Evolutionary conservation across 2,329 filamentous ascomycete genomes (phyloP).

Genomic region (Penicillium sp.): DNA sequence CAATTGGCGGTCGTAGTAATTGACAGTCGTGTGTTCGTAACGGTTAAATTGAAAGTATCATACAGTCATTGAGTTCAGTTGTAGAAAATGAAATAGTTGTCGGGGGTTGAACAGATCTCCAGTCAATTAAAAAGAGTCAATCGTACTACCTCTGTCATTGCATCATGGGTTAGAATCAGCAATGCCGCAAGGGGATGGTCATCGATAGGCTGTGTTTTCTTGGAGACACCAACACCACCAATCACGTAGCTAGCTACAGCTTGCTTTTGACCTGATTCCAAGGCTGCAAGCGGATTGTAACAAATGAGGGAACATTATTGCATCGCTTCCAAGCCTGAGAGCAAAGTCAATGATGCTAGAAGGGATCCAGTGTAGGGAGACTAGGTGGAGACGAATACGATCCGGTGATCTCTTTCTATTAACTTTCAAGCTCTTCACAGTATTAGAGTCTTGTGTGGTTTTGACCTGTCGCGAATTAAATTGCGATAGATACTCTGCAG

Average conservation of each 20-base stretch:
- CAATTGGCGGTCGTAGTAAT: slow-evolving; percentile 3
- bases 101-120: background rate
- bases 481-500: background rate
- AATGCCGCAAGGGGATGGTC: slow-evolving; percentile 9
- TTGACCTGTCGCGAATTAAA: no score
- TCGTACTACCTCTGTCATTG: slow-evolving; percentile 18
- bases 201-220: slow-evolving; percentile 11
- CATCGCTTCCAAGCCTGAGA: slow-evolving; percentile 8
- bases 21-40: slow-evolving; percentile 11
- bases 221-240: slow-evolving; percentile 9
- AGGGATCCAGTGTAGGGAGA: slow-evolving; percentile 5
- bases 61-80: slow-evolving; percentile 29
- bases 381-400: slow-evolving; percentile 17
- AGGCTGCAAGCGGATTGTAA: slow-evolving; percentile 17
- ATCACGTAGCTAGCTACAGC: slow-evolving; percentile 9
- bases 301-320: slow-evolving; percentile 16
- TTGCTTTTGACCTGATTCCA: slow-evolving; percentile 16
- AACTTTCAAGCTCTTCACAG: slow-evolving; percentile 19
- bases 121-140: slow-evolving; percentile 24
- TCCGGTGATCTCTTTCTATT: slow-evolving; percentile 20
- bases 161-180: slow-evolving; percentile 30
- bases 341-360: slow-evolving; percentile 31
- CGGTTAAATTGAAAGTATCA: slow-evolving; percentile 19
- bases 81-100: background rate
- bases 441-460: background rate